These are phyloP conservation scores for Chiua sp. DNA, from an alignment of 1,284 basidiomycete genomes.

Conservation along the genomic window DNA sequence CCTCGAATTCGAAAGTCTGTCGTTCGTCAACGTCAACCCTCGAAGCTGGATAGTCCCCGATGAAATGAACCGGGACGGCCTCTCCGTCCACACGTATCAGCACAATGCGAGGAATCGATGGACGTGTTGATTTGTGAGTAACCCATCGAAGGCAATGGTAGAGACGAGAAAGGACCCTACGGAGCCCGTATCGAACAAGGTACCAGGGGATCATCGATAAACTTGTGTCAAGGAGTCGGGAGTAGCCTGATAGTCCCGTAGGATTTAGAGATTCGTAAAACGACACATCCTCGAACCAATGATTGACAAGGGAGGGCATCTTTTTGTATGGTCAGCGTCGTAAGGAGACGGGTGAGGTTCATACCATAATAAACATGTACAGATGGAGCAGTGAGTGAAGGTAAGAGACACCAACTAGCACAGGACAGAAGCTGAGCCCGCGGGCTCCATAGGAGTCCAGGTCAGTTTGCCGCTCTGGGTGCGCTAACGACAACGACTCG, in stretches of 20 bases:
- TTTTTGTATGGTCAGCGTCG: conserved; percentile 8
- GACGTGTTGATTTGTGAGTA: neutral
- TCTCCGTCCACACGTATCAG: conserved; percentile 19
- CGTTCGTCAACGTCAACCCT: neutral
- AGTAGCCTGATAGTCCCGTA: neutral
- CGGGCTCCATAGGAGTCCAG: conserved; percentile 11
- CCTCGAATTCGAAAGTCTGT: neutral
- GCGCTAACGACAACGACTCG: neutral
- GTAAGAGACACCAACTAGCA: conserved; percentile 19
- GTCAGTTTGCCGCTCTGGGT: neutral
- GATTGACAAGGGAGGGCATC: conserved; percentile 24
- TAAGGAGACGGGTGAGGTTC: neutral
- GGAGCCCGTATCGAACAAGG: conserved; percentile 6
- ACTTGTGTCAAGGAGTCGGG: conserved; percentile 8
- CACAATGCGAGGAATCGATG: conserved; percentile 21
- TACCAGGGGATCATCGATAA: conserved; percentile 13
- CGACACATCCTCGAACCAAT: conserved; percentile 27
- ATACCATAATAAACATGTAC: conserved; percentile 32
- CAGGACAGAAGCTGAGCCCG: conserved; percentile 28
- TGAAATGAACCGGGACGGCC: conserved; percentile 11
- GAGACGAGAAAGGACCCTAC: conserved; percentile 1
- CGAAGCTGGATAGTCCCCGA: conserved; percentile 6
- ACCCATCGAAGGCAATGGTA: neutral
- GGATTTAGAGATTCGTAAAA: conserved; percentile 21
- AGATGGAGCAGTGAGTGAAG: conserved; percentile 24